A percentile compares a stretch with the other conserved stretches of the same genome.
These are phyloP conservation scores for Picochlorum sp. DNA, from an alignment of 139 green algal species.

Conservation along the genomic window DNA sequence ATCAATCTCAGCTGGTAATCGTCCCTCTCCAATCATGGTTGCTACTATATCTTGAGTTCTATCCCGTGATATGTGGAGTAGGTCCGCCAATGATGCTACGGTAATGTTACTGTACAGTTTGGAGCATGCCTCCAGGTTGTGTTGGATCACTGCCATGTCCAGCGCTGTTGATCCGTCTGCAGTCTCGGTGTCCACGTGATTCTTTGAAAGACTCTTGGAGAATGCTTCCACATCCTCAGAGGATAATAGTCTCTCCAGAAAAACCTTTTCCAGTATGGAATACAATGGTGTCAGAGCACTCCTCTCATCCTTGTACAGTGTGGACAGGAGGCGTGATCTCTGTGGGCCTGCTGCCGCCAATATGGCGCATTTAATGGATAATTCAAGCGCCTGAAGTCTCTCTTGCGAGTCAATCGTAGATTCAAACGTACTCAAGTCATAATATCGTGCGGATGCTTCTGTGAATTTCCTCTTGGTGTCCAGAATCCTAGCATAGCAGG, in stretches of 20 bases:
- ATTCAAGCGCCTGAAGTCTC: conserved; percentile 57
- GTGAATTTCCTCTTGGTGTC: conserved; percentile 92
- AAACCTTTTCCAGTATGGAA: conserved; percentile 91
- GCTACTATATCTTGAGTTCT: conserved; percentile 74
- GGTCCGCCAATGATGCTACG: conserved; percentile 69
- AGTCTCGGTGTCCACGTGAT: conserved; percentile 69
- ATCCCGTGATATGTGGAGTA: conserved; percentile 65
- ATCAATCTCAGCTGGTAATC: conserved; percentile 72
- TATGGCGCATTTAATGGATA: conserved; percentile 83
- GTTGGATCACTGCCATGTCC: conserved; percentile 79
- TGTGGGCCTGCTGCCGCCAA: conserved; percentile 86
- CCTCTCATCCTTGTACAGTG: conserved; percentile 93
- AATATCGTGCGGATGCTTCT: conserved; percentile 81
- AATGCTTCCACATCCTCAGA: conserved; percentile 70
- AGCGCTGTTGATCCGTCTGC: conserved; percentile 80
- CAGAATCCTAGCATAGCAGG: conserved; percentile 89
- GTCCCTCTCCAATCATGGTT: conserved; percentile 75
- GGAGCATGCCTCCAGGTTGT: conserved; percentile 81
- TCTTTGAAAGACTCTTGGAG: conserved; percentile 56
- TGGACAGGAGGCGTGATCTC: conserved; percentile 72
- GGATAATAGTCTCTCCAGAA: conserved; percentile 86
- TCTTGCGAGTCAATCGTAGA: conserved; percentile 32
- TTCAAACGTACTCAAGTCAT: conserved; percentile 63
- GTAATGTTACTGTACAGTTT: conserved; percentile 93
- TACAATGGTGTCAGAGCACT: conserved; percentile 58